Conservation (phyloP, 805 yeast genomes). For the Alloascoidea hylecoeti region DNA sequence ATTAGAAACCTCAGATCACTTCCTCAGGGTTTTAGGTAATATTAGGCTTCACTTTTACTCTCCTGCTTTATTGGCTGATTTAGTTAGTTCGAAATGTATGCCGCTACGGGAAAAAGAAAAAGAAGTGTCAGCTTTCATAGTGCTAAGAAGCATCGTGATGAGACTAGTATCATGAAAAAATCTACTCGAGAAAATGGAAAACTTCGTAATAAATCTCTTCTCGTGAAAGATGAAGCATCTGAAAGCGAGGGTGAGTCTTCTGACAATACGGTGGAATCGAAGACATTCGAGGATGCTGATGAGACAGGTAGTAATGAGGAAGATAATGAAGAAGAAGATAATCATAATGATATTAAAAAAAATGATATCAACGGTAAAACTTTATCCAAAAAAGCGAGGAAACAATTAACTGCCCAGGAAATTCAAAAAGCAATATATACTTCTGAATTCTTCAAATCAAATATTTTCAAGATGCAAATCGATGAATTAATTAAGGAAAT, state of each 20-base stretch:
- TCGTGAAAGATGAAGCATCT: background rate
- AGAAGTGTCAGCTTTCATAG: no score
- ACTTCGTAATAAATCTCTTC: conserved; percentile 4
- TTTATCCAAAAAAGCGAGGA: background rate
- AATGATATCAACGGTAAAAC: conserved; percentile 7
- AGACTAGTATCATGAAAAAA: no score
- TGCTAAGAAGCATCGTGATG: no score
- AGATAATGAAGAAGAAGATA: conserved; percentile 6
- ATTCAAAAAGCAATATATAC: conserved; percentile 88
- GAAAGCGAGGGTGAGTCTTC: conserved; percentile 5
- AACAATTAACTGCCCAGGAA: conserved; percentile 46
- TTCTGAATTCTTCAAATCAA: conserved; percentile 87
- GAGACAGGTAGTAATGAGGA: conserved; percentile 3
- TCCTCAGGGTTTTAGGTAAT: no score
- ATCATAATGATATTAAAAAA: conserved; percentile 5
- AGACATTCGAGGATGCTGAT: conserved; percentile 4
- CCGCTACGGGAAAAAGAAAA: no score
- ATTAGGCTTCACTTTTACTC: no score
- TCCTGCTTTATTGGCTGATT: no score
- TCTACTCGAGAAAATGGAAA: no score
- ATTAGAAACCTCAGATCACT: no score
- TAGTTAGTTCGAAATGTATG: no score
- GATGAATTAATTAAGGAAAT: conserved; percentile 83
- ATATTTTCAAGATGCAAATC: conserved; percentile 88
- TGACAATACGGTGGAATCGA: conserved; percentile 5